Evolutionary conservation across 208 protist genomes (phyloP).

Genomic region (Wallacemonas sp.): DNA sequence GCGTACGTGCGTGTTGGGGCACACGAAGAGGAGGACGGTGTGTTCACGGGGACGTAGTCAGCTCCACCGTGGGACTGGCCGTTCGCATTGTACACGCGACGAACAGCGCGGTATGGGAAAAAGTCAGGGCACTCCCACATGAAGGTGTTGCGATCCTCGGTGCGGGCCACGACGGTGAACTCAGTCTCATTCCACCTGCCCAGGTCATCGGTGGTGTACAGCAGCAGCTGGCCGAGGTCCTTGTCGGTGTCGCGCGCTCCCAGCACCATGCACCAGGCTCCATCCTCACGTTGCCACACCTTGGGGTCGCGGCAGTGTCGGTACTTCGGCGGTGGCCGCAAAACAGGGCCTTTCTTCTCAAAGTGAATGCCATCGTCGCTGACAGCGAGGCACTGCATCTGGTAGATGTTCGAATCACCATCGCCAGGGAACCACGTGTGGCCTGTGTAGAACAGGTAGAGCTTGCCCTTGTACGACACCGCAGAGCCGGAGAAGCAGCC

Average conservation of each 20-base stretch:
- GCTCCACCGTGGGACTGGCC: too few relatives aligned
- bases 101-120: constrained; percentile 20
- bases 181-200: constrained; percentile 32
- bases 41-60: too few relatives aligned
- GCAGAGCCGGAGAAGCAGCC: constrained; percentile 58
- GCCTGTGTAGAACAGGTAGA: constrained; percentile 63
- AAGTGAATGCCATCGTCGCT: constrained; percentile 44
- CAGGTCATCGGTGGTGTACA: constrained; percentile 33
- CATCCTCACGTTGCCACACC: constrained; percentile 33
- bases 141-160: constrained; percentile 47
- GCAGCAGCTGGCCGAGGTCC: constrained; percentile 38
- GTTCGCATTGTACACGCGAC: too few relatives aligned
- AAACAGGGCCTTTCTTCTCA: constrained; percentile 30
- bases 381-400: constrained; percentile 59
- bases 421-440: constrained; percentile 27
- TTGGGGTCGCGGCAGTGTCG: constrained; percentile 50
- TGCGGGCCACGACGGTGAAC: constrained; percentile 26
- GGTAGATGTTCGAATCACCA: constrained; percentile 30
- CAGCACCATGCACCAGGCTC: constrained; percentile 44
- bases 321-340: constrained; percentile 29
- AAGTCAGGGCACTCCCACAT: constrained; percentile 62
- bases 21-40: too few relatives aligned
- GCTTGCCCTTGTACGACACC: constrained; percentile 30
- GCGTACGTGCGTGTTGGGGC: constrained; percentile 6
- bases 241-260: constrained; percentile 31